Evolutionary conservation across 805 yeast species (phyloP).

Genomic region (Ogataea paraovalis): DNA sequence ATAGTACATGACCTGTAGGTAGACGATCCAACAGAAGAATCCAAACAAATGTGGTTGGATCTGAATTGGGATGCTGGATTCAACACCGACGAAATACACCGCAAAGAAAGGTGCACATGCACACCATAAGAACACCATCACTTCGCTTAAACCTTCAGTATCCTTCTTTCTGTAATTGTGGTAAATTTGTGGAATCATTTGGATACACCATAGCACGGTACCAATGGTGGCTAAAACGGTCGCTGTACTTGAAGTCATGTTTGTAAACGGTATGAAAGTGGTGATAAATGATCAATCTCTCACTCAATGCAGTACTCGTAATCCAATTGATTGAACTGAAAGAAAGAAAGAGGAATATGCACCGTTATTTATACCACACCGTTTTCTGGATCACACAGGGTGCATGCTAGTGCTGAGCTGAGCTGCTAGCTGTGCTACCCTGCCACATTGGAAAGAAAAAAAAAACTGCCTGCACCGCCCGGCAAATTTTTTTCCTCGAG

Average conservation of each 20-base stretch:
- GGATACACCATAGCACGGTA: constrained; percentile 90
- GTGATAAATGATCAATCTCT: too few species aligned
- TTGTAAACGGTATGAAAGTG: too few species aligned
- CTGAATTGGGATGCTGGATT: constrained; percentile 47
- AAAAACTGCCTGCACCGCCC: neutral
- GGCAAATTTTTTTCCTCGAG: neutral
- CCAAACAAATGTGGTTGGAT: constrained; percentile 55
- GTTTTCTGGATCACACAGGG: too few species aligned
- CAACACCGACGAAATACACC: constrained; percentile 44
- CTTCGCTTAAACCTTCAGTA: constrained; percentile 84
- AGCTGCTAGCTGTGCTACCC: too few species aligned
- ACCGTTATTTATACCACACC: neutral
- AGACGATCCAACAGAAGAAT: constrained; percentile 43
- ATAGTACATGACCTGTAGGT: constrained; percentile 48
- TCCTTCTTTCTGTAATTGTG: constrained; percentile 71
- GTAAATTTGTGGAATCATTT: constrained; percentile 70
- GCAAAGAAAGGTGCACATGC: constrained; percentile 52
- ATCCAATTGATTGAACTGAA: neutral
- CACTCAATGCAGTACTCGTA: too few species aligned
- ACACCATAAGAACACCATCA: constrained; percentile 85
- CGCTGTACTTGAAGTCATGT: constrained; percentile 38
- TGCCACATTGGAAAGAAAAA: neutral
- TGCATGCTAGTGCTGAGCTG: too few species aligned
- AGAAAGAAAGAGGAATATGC: neutral
- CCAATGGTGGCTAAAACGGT: constrained; percentile 84